phyloP scores from a whole-genome alignment of 2,329 filamentous ascomycete species.

The Beauveria sp. region DNA sequence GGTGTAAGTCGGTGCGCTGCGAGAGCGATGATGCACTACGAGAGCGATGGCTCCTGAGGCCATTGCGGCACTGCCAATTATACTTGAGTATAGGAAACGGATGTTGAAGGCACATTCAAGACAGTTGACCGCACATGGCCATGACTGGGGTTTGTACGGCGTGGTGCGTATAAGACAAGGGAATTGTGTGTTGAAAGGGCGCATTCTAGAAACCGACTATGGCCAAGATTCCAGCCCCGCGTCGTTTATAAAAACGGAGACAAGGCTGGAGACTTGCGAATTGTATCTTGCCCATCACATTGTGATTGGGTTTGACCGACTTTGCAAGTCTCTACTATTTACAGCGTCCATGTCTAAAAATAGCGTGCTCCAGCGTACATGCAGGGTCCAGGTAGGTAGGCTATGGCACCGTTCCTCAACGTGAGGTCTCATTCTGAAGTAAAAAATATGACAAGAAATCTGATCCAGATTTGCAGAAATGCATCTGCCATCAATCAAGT shows the following conservation, averaged over 20 bases:
- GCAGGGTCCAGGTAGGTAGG: background rate
- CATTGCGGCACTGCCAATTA: background rate
- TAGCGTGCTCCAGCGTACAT: background rate
- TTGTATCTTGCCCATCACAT: background rate
- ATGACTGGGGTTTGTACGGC: background rate
- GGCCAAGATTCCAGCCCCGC: too few species aligned
- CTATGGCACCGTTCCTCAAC: background rate
- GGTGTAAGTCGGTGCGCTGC: background rate
- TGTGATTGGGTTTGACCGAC: background rate
- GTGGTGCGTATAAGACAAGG: background rate
- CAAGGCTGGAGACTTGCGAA: too few species aligned
- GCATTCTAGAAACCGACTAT: background rate
- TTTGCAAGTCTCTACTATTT: background rate
- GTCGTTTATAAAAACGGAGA: background rate
- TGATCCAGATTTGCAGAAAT: background rate
- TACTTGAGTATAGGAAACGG: background rate
- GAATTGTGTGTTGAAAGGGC: background rate
- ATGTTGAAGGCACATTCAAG: background rate
- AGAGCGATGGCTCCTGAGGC: too few species aligned
- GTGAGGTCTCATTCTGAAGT: background rate
- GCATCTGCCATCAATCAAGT: background rate
- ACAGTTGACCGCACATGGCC: background rate
- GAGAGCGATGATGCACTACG: background rate
- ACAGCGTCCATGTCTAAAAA: background rate
- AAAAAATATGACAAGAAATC: background rate